These are phyloP conservation scores for Xerocomus brunneocitrinus DNA, from an alignment of 768 basidiomycete genomes.

Conservation along the genomic window DNA sequence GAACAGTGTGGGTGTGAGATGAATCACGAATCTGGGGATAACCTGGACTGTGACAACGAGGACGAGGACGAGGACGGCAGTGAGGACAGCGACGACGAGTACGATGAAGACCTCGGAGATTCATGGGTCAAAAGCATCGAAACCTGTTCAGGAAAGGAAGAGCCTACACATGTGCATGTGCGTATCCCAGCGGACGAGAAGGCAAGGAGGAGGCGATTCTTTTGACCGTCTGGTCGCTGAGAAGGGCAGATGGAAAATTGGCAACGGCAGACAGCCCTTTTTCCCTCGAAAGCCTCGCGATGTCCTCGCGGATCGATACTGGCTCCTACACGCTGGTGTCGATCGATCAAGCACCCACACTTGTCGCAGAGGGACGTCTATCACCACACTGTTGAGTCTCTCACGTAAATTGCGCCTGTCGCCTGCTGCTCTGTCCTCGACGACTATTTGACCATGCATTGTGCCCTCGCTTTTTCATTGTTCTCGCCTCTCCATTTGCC, in stretches of 20 bases:
- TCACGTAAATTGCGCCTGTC: not conserved
- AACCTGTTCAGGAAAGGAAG: slow-evolving; percentile 54
- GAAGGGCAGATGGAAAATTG: not conserved
- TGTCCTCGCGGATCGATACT: slow-evolving; percentile 14
- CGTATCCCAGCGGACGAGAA: slow-evolving; percentile 74
- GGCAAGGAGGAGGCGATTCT: slow-evolving; percentile 68
- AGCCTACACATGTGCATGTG: slow-evolving; percentile 62
- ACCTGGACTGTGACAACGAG: slow-evolving; percentile 39
- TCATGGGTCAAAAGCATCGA: slow-evolving; percentile 78
- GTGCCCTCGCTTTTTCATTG: not conserved
- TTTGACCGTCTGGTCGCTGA: slow-evolving; percentile 33
- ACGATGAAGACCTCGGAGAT: slow-evolving; percentile 78
- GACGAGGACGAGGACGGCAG: slow-evolving; percentile 33
- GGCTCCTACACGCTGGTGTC: not conserved
- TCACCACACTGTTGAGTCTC: not conserved
- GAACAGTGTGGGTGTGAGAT: slow-evolving; percentile 63
- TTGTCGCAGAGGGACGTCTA: not conserved
- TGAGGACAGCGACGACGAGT: slow-evolving; percentile 27
- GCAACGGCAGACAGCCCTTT: not conserved
- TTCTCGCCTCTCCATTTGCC: not conserved
- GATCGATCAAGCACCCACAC: slow-evolving; percentile 13
- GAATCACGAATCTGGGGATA: slow-evolving; percentile 22
- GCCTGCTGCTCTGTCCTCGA: not conserved
- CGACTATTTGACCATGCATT: not conserved
- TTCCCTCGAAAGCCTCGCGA: slow-evolving; percentile 5